These are phyloP conservation scores for Grifola frondosa DNA, from an alignment of 1,284 basidiomycete genomes.

Conservation along the genomic window DNA sequence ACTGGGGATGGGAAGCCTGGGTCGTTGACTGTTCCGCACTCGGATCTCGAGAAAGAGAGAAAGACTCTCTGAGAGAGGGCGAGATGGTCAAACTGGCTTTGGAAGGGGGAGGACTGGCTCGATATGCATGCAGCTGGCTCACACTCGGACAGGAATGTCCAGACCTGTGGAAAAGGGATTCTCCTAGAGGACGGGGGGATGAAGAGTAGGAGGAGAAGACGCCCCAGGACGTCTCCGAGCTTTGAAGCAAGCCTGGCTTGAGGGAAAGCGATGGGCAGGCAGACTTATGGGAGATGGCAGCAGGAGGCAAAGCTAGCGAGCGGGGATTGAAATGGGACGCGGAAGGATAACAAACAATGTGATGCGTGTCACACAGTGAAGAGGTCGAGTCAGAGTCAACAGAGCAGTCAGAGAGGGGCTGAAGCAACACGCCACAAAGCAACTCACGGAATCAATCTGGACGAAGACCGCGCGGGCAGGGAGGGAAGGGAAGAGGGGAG, in stretches of 20 bases:
- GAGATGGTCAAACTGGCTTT: slow-evolving; percentile 25
- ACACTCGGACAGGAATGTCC: slow-evolving; percentile 20
- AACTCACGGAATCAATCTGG: slow-evolving; percentile 21
- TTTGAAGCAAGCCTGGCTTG: slow-evolving; percentile 22
- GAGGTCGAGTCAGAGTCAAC: slow-evolving; percentile 7
- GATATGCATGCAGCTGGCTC: slow-evolving; percentile 29
- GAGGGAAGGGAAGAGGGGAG: slow-evolving; percentile 20
- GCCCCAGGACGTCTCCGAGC: slow-evolving; percentile 27
- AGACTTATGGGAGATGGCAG: slow-evolving; percentile 31
- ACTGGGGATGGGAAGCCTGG: slow-evolving; percentile 17
- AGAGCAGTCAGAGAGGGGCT: slow-evolving; percentile 8
- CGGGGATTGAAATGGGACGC: slow-evolving; percentile 23
- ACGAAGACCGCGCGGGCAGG: slow-evolving; percentile 11
- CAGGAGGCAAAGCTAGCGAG: slow-evolving; percentile 29
- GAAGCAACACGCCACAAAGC: neutral
- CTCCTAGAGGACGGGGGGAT: slow-evolving; percentile 18
- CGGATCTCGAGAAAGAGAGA: slow-evolving; percentile 21
- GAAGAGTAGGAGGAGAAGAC: slow-evolving; percentile 12
- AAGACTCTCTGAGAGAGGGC: slow-evolving; percentile 23
- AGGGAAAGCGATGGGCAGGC: slow-evolving; percentile 26
- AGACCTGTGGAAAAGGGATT: slow-evolving; percentile 14
- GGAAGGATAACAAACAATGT: slow-evolving; percentile 18
- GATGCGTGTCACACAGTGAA: slow-evolving; percentile 12
- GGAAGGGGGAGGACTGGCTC: slow-evolving; percentile 23
- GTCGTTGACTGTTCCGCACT: slow-evolving; percentile 22